Evolutionary conservation across 2,329 filamentous ascomycete species (phyloP).

Genomic region (Apiospora saccharicola): DNA sequence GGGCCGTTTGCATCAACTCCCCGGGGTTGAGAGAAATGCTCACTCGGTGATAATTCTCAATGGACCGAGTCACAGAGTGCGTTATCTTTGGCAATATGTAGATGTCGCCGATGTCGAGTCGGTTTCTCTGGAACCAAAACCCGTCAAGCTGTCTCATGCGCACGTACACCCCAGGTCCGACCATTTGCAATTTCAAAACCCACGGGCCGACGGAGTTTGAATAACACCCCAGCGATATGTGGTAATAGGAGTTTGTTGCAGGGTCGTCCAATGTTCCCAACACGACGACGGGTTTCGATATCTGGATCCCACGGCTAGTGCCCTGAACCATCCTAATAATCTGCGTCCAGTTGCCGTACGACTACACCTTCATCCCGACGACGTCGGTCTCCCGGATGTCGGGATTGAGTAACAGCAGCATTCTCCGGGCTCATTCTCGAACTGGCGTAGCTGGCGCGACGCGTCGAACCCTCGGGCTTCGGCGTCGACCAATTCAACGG

Average conservation of each 20-base stretch:
- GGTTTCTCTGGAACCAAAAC: not conserved
- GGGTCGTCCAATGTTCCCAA: not conserved
- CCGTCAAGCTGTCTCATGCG: not conserved
- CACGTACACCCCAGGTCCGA: not conserved
- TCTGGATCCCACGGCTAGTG: not conserved
- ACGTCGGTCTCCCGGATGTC: not conserved
- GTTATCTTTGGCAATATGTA: not conserved
- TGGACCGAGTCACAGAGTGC: not conserved
- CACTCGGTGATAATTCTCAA: not conserved
- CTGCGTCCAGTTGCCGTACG: not conserved
- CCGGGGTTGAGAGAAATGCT: not conserved
- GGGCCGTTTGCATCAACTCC: not conserved
- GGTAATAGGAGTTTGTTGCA: not conserved
- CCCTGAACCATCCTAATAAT: not conserved
- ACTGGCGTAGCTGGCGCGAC: not conserved
- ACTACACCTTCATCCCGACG: not conserved
- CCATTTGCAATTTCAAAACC: not conserved
- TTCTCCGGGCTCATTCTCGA: not conserved
- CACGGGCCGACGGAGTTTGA: not conserved
- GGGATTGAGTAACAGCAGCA: not conserved
- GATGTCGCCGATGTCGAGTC: not conserved
- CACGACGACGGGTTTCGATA: not conserved
- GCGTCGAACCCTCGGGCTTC: not conserved
- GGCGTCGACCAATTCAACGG: not conserved
- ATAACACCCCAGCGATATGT: not conserved